Base-by-base conservation (phyloP, 768 basidiomycete genomes). In the Chalciporus sphaerocephalus region DNA sequence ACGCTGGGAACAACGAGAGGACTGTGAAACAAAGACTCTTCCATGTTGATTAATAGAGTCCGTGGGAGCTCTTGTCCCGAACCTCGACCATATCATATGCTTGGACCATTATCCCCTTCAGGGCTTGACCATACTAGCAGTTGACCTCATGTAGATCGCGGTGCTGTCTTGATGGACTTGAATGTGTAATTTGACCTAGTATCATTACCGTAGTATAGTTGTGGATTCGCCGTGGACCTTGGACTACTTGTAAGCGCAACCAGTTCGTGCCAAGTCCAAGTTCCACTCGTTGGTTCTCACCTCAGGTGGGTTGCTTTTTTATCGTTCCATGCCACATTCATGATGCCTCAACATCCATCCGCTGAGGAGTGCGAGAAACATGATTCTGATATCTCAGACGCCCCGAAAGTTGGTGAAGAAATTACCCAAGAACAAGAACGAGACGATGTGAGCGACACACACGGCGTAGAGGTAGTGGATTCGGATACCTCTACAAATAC, bases 401-500 rank as follows among this genome's bases (percentile, higher is more conserved):
- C n/a, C n/a, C 23, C 50, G 15, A 52, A n/a, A 33, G 47, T 47
- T 13, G 46, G 27, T 6, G 36, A 36, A 7, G 45, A 48, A 16
- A 21, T 1, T 23, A 27, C 28, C 35, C 27, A 27, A 8, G 48
- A 21, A 11, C 43, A 46, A 5, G 15, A 16, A 33, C 53, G 23
- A 7, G 48, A 53, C 32, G 50, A 50, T n/a, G 51, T 40, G 20
- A 45, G 25, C 17, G 47, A 56, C 20, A 47, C 24, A 23, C 46
- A 45, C 17, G n/a, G n/a, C n/a, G 44, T 40, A 0, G 42, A 46
- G 23, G 42, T 49, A 21, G 52, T 50, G 16, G 64, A 61, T 15
- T 59, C 66, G 15, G 64, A 65, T 25, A 56, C 78, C n/a, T 74
- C 69, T 21, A 83, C 83, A 11, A 76, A 81, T 52, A 73, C 78